phyloP scores from a whole-genome alignment of 768 basidiomycete genomes.

The Sarcodon sp. region DNA sequence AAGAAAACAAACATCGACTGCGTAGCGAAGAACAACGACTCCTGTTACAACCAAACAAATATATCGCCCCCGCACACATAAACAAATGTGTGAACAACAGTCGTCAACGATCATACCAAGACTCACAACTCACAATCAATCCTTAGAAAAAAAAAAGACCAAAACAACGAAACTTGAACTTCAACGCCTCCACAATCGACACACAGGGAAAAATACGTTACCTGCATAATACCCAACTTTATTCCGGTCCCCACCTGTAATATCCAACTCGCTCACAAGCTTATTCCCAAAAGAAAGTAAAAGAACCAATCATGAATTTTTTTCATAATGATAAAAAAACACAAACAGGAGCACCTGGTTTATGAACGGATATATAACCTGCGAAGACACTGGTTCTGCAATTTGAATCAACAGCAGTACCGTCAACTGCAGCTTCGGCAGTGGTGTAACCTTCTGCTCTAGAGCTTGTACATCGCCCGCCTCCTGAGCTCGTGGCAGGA shows the following conservation, averaged over 20 bases:
- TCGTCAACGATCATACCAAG: not conserved
- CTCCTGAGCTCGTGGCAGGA: too few species aligned
- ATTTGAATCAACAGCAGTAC: constrained; percentile 29
- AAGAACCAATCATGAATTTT: too few species aligned
- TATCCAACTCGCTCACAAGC: constrained; percentile 28
- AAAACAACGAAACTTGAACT: too few species aligned
- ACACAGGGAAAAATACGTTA: not conserved
- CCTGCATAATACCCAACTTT: constrained; percentile 38
- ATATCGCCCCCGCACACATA: not conserved
- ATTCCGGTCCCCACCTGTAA: constrained; percentile 28
- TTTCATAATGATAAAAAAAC: too few species aligned
- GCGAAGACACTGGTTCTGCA: constrained; percentile 32
- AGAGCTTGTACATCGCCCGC: too few species aligned
- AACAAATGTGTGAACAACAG: not conserved
- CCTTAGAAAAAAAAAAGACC: too few species aligned
- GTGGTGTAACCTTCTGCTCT: constrained; percentile 16
- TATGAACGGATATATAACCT: constrained; percentile 37
- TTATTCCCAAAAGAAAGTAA: constrained; percentile 6
- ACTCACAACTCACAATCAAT: not conserved
- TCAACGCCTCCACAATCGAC: too few species aligned
- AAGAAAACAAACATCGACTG: constrained; percentile 32
- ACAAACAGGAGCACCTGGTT: constrained; percentile 22
- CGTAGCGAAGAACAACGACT: constrained; percentile 33
- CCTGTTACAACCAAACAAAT: constrained; percentile 13
- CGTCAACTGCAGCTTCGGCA: constrained; percentile 31